Evolutionary conservation across 352 stramenopile genomes (phyloP), one percentile per base, ranked within the genome.

Genomic region (Phytophthora ramorum): DNA sequence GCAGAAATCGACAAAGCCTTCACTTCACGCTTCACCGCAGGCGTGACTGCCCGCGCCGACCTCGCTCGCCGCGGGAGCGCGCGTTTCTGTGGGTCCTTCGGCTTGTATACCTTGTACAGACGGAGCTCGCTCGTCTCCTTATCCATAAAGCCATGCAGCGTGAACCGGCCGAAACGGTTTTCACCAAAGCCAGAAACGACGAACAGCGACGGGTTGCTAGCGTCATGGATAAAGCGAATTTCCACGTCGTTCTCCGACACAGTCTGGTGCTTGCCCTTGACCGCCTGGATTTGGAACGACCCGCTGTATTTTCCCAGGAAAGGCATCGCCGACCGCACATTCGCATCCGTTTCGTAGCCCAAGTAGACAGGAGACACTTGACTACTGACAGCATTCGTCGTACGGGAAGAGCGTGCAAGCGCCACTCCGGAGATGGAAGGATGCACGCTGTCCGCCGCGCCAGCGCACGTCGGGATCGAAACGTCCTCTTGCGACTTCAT

Each of bases 401-500:
- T 63, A 28, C 56, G 69, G 7, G 77, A 86, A 12, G 85, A 86
- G n/a, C 85, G 76, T 13, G 86, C 78, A 34, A 93, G 66, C 12
- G 78, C 72, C 6, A 64, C 68, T 5, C 70, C 79, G 0, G 56
- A 58, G 32, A 92, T 87, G 1, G 80, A 68, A 0, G 83, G 84
- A 34, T 95, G 81, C 1, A 81, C 69, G 2, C 28, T 56, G 10
- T 85, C 78, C 4, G 71, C 62, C 4, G 69, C 44, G 9, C 75
- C 77, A 2, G 55, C 38, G 24, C 70, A 78, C 16, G 68, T 83
- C 7, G 71, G 76, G 41, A 92, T 89, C 32, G 76, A 80, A 35
- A 95, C 86, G 46, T 93, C 76, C n/a, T 93, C 83, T 46, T 93
- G 74, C 13, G 85, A 94, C 59, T 91, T 92, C 88, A 96, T 96